These are phyloP conservation scores for Coffea canephora DNA, from an alignment of 257 asterid genomes.

Conservation along the genomic window DNA sequence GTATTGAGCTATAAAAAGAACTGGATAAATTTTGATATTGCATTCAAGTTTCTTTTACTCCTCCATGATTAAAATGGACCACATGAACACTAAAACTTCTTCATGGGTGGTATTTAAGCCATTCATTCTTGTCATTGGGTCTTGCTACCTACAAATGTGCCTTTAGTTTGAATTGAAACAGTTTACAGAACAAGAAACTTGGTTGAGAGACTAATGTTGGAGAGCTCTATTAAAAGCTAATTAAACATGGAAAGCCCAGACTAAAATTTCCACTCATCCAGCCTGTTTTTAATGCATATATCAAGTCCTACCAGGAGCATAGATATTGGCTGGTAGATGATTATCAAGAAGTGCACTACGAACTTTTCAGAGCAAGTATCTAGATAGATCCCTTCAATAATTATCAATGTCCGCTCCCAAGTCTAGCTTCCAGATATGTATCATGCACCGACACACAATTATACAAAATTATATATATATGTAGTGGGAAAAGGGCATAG, in stretches of 20 bases:
- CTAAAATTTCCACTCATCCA: neutral
- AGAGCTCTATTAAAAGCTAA: neutral
- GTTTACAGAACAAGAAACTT: too few relatives aligned
- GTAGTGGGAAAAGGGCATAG: too few relatives aligned
- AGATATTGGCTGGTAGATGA: neutral
- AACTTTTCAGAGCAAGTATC: neutral
- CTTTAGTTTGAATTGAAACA: too few relatives aligned
- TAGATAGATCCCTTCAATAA: neutral
- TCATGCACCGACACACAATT: conserved; percentile 4
- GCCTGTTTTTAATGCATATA: neutral
- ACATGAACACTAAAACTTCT: neutral
- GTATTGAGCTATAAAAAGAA: too few relatives aligned
- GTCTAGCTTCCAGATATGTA: neutral
- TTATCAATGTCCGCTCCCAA: neutral
- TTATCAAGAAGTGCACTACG: neutral
- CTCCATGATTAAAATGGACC: neutral
- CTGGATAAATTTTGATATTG: too few relatives aligned
- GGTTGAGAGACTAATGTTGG: too few relatives aligned
- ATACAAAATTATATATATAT: neutral
- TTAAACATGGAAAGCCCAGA: neutral
- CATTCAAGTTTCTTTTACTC: neutral
- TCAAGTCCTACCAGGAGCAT: neutral
- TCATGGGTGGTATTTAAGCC: neutral
- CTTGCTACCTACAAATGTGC: too few relatives aligned
- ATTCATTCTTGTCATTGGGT: too few relatives aligned